Evolutionary conservation across 441 rosid genomes (phyloP), one percentile per base, ranked within the genome.

Genomic region (Eruca vesicaria): DNA sequence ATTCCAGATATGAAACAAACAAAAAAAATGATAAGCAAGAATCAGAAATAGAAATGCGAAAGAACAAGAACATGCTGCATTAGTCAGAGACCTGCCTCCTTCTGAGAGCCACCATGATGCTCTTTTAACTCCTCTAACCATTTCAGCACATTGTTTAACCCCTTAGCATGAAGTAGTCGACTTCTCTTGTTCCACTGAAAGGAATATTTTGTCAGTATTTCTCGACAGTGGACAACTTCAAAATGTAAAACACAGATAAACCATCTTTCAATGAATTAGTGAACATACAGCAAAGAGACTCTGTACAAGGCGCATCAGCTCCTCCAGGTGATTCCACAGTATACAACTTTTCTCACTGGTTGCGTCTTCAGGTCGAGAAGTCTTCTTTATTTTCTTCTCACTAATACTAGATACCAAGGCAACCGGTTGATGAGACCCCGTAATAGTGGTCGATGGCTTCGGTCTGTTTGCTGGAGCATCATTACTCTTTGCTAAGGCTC

Each of bases 141-240:
- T 84, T 81, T 89, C 73, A 88, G 86, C 79, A 94, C 97, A 76
- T 85, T 84, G 77, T 85, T 88, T 81, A 84, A 74, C 74, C 99
- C 99, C 79, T 86, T 87, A 67, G 97, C 94, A 57, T 94, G 97
- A 73, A 94, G 84, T 58, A 85, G 80, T 80, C 96, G 91, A 71
- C 90, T 86, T 80, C 84, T 94, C 77, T 78, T 85, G 86, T 87
- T 94, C 99, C 99, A 94, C 99, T 92, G 77, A 68, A 81, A 72
- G 5, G 32, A 38, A 19, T 0, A 0, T 61, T 11, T 67, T 20
- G 69, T 72, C 78, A 67, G 36, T 9, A 78, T 38, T 53, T 15
- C 55, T 66, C 5, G 4, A 28, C 31, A 50, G 14, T 9, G 58
- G 58, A 63, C 9, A 60, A 50, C 71, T 68, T 41, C 58, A 41